Conservation (phyloP, 352 stramenopile species). For the Thraustochytrium striatum region DNA sequence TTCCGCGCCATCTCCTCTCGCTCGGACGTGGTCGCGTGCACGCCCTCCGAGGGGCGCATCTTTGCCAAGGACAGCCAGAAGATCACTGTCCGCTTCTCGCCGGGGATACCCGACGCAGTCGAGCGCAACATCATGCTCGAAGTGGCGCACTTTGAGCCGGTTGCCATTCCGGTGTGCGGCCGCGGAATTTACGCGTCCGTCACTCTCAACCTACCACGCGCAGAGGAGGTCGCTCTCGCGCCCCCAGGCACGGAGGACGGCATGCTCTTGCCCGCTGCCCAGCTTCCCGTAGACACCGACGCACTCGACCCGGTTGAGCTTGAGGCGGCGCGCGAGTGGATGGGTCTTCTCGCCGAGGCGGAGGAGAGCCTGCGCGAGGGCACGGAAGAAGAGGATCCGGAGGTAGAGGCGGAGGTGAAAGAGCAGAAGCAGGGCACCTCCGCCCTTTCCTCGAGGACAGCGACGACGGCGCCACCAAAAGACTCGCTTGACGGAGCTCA, state of each 20-base stretch:
- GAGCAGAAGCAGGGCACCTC: too few species aligned
- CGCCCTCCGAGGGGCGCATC: slow-evolving; percentile 73
- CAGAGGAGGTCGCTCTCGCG: neutral
- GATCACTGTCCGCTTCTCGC: slow-evolving; percentile 74
- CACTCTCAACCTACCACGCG: slow-evolving; percentile 75
- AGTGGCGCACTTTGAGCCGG: slow-evolving; percentile 86
- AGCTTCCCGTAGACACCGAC: neutral
- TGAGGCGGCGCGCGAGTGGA: neutral
- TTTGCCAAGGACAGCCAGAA: slow-evolving; percentile 78
- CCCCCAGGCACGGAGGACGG: too few species aligned
- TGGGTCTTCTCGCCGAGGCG: slow-evolving; percentile 15
- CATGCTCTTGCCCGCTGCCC: too few species aligned
- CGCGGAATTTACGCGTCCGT: slow-evolving; percentile 81
- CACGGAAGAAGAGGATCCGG: too few species aligned
- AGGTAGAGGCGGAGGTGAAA: too few species aligned
- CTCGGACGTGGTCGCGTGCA: slow-evolving; percentile 66
- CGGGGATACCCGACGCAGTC: slow-evolving; percentile 77
- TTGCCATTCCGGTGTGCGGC: slow-evolving; percentile 79
- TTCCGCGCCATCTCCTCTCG: slow-evolving; percentile 51
- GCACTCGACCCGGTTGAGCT: neutral
- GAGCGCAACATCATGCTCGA: slow-evolving; percentile 81
- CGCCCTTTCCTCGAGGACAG: too few species aligned
- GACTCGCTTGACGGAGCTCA: too few species aligned
- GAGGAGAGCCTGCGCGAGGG: neutral
- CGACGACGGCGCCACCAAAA: too few species aligned